Base-by-base conservation (phyloP, 169 alveolate genomes). In the Cryptosporidium tyzzeri region DNA sequence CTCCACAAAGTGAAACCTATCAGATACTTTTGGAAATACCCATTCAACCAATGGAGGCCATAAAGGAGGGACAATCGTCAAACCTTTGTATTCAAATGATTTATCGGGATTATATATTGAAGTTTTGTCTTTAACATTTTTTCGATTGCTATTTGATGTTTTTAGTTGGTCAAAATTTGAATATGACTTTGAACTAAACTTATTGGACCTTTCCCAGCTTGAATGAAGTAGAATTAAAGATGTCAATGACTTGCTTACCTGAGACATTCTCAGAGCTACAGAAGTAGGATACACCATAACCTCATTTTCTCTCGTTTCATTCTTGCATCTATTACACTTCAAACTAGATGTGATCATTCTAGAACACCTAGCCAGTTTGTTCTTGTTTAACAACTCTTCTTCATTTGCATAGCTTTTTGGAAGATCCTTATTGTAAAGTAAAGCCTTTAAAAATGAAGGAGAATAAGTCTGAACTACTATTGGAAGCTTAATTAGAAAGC, bases 1-100 rank as follows among this genome's bases (percentile, higher is more conserved):
- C 16, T 80, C 89, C 10, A 80, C 89, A 80, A 80, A 80, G 35
- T 80, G 71, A 65, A 80, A 80, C 26, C 89, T 59, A 48, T 80
- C 89, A 45, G 70, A 80, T 2, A 80, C 89, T 16, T 31, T 80
- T 6, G 89, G 74, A 80, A 80, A 80, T 7, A 80, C 89, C 89
- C 89, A 80, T 26, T 80, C 89, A 37, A 80, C 89, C 18, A 80
- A 23, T 12, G 89, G 89, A 45, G 89, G 89, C 89, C 89, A 80
- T 65, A 80, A 41, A 33, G 89, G 89, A 18, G 89, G 89, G 10
- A 80, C 68, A 33, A 80, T 80, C 3, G 89, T 80, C 14, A 80
- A 39, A 10, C 89, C 89, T 55, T 80, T 80, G 39, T 80, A 80
- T 65, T 80, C 75, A 39, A 80, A 80, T 29, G 39, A 8, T 10